Conservation (phyloP, 371 early-diverging fungal genomes). For the Sanchytrium tribonematis region DNA sequence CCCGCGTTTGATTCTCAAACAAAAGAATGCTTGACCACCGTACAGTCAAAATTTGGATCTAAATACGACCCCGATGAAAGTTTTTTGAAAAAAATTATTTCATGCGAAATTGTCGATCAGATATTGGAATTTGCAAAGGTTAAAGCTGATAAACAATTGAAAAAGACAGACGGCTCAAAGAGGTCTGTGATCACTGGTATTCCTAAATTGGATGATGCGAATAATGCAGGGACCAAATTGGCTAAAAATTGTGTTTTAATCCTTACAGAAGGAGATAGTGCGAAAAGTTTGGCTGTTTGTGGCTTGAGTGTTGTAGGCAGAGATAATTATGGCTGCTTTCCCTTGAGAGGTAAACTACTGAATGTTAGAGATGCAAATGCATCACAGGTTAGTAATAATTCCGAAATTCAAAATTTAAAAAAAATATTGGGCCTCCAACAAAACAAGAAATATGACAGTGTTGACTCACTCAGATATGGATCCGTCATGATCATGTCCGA, state of each 20-base stretch:
- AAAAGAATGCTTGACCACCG: slow-evolving; percentile 89
- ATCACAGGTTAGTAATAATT: slow-evolving; percentile 50
- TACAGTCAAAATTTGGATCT: slow-evolving; percentile 56
- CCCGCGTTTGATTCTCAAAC: slow-evolving; percentile 98
- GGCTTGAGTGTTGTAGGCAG: slow-evolving; percentile 84
- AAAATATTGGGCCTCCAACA: slow-evolving; percentile 91
- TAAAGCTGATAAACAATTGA: slow-evolving; percentile 58
- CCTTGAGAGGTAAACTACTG: slow-evolving; percentile 90
- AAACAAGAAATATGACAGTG: slow-evolving; percentile 42
- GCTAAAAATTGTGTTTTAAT: slow-evolving; percentile 78
- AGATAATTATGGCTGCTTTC: slow-evolving; percentile 91
- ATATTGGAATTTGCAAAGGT: slow-evolving; percentile 45
- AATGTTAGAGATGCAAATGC: slow-evolving; percentile 87
- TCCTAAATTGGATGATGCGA: slow-evolving; percentile 93
- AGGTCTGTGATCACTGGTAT: slow-evolving; percentile 45
- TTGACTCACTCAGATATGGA: slow-evolving; percentile 71
- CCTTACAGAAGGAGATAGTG: slow-evolving; percentile 98
- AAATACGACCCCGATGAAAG: slow-evolving; percentile 45
- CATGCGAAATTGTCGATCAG: slow-evolving; percentile 45
- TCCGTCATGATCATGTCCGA: slow-evolving; percentile 99
- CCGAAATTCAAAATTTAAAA: slow-evolving; percentile 75
- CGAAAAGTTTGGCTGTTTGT: slow-evolving; percentile 80
- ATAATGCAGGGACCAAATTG: slow-evolving; percentile 59
- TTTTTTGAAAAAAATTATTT: slow-evolving; percentile 45
- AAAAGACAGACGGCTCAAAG: slow-evolving; percentile 72